These are phyloP conservation scores for Microcera coccophila DNA, from an alignment of 2,329 filamentous ascomycete genomes.

Conservation along the genomic window DNA sequence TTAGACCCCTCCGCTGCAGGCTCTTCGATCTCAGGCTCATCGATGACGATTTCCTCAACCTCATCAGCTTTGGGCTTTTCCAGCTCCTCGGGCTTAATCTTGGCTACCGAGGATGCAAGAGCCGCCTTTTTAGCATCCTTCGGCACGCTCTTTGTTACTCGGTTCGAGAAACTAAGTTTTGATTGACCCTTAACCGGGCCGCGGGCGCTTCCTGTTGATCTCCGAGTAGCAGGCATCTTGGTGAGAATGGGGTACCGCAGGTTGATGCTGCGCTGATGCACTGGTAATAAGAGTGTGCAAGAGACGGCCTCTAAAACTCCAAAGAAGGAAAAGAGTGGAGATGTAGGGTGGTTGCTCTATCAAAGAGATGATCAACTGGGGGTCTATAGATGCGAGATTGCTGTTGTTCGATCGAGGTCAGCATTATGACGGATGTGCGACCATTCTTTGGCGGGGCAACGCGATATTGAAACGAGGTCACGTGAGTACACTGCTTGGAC, in stretches of 20 bases:
- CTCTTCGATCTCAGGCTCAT: conserved; percentile 25
- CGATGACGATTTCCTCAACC: conserved; percentile 21
- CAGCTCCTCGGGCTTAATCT: conserved; percentile 29
- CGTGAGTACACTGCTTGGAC: no score
- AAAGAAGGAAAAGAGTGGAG: background rate
- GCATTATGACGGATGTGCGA: conserved; percentile 20
- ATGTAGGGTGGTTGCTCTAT: background rate
- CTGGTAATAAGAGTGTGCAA: background rate
- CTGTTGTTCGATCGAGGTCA: conserved; percentile 10
- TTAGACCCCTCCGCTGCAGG: conserved; percentile 23
- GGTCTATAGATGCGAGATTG: conserved; percentile 1
- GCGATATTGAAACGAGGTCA: conserved; percentile 47
- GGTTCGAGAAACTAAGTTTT: conserved; percentile 53
- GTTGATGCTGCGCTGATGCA: no score
- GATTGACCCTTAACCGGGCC: conserved; percentile 46
- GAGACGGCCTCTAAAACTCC: background rate
- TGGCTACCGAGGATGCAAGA: conserved; percentile 32
- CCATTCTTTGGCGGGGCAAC: conserved; percentile 52
- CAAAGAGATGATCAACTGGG: conserved; percentile 5
- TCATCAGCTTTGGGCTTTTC: conserved; percentile 6
- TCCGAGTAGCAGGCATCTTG: conserved; percentile 49
- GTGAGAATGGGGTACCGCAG: no score
- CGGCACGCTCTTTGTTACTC: conserved; percentile 51
- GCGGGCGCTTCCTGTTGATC: conserved; percentile 41
- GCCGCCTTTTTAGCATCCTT: conserved; percentile 46